phyloP scores from a whole-genome alignment of 2,329 filamentous ascomycete genomes.

The Huntiella abstrusa region DNA sequence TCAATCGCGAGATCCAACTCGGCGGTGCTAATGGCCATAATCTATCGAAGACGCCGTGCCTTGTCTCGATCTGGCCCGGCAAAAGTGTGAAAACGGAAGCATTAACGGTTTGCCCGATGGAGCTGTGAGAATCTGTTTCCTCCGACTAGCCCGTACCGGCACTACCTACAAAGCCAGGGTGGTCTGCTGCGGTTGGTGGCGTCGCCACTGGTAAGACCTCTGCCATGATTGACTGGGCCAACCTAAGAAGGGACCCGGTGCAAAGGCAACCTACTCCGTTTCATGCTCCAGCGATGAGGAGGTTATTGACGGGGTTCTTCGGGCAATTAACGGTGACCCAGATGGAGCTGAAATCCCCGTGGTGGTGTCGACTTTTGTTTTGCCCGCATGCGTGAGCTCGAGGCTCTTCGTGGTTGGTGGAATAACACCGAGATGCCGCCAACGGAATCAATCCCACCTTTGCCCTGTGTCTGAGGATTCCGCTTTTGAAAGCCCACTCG shows the following conservation, averaged over 20 bases:
- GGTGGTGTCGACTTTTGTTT: conserved; percentile 49
- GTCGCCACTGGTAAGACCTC: conserved; percentile 40
- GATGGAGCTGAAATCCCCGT: conserved; percentile 36
- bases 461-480: conserved; percentile 12
- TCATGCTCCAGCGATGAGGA: conserved; percentile 42
- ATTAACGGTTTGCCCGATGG: conserved; percentile 68
- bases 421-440: conserved; percentile 31
- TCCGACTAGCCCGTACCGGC: conserved; percentile 49
- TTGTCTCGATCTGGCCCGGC: conserved; percentile 84
- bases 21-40: conserved; percentile 60
- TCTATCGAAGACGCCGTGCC: conserved; percentile 76
- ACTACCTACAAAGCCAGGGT: conserved; percentile 42
- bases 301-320: conserved; percentile 33
- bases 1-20: conserved; percentile 75
- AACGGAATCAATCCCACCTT: conserved; percentile 15
- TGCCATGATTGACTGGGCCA: conserved; percentile 78
- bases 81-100: conserved; percentile 82
- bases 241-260: conserved; percentile 39
- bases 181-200: conserved; percentile 36
- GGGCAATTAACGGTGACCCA: conserved; percentile 40
- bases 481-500: conserved; percentile 19
- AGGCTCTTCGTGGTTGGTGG: conserved; percentile 49
- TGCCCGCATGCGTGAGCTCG: conserved; percentile 46
- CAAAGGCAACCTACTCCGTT: conserved; percentile 35
- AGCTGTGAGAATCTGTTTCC: conserved; percentile 76